phyloP scores from a whole-genome alignment of 805 yeast species.

The Zygosaccharomyces kombuchaensis region DNA sequence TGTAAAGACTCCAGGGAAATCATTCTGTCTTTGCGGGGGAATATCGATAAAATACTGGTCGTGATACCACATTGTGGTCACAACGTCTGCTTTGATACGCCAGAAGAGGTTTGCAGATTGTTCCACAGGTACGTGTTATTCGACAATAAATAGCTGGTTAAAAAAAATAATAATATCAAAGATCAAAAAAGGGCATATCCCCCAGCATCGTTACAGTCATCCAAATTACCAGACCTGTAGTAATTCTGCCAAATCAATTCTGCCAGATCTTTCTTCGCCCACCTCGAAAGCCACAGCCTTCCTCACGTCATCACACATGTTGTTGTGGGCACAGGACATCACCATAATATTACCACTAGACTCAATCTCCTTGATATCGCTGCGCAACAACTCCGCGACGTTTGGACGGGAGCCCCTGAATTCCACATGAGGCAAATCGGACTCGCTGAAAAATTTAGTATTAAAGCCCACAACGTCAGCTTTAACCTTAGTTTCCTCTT shows the following conservation, averaged over 20 bases:
- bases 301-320: slow-evolving; percentile 51
- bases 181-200: not conserved
- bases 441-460: not conserved
- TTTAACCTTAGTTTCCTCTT: slow-evolving; percentile 2
- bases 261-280: slow-evolving; percentile 31
- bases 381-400: slow-evolving; percentile 36
- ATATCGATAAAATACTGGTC: slow-evolving; percentile 9
- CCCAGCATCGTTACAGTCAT: not conserved
- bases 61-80: slow-evolving; percentile 24
- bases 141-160: not conserved
- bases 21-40: slow-evolving; percentile 9
- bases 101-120: slow-evolving; percentile 12
- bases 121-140: slow-evolving; percentile 7
- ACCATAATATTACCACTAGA: slow-evolving; percentile 44
- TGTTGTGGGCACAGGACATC: slow-evolving; percentile 52
- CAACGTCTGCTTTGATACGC: slow-evolving; percentile 27
- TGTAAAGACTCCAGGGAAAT: slow-evolving; percentile 11
- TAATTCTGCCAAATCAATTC: slow-evolving; percentile 56
- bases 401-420: slow-evolving; percentile 46
- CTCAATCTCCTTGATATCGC: slow-evolving; percentile 38
- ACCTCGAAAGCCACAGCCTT: slow-evolving; percentile 37
- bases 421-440: slow-evolving; percentile 35
- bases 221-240: slow-evolving; percentile 49
- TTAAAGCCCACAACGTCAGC: slow-evolving; percentile 4
- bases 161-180: not conserved